A percentile compares a stretch with the other conserved stretches of the same genome.
phyloP scores from a whole-genome alignment of 2,329 filamentous ascomycete species.

The Aspergillus sp. region DNA sequence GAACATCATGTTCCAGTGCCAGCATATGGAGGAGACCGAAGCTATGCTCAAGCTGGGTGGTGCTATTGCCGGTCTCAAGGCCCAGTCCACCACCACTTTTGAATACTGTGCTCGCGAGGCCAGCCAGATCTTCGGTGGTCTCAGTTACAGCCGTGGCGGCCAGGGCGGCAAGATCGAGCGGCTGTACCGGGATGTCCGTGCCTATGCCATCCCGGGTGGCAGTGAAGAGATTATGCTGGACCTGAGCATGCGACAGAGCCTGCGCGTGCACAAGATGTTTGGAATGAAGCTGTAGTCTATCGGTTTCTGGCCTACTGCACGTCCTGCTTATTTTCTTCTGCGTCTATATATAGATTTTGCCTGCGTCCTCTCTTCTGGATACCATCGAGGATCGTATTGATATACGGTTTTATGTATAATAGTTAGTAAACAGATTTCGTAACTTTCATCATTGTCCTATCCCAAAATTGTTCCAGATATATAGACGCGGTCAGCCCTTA shows the following conservation, averaged over 20 bases:
- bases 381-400: neutral
- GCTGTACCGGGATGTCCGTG: constrained; percentile 87
- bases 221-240: constrained; percentile 99
- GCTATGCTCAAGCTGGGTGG: constrained; percentile 94
- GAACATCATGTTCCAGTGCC: constrained; percentile 85
- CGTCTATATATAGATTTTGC: constrained; percentile 3
- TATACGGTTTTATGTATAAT: neutral
- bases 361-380: neutral
- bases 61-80: constrained; percentile 87
- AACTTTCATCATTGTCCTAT: too few species aligned
- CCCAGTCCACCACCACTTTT: constrained; percentile 86
- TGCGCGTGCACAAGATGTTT: constrained; percentile 80
- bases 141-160: constrained; percentile 85
- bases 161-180: constrained; percentile 94
- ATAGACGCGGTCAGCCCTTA: too few species aligned
- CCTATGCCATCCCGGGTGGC: constrained; percentile 92
- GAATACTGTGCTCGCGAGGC: constrained; percentile 97
- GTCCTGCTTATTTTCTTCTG: constrained; percentile 1
- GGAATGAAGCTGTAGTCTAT: constrained; percentile 80
- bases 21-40: constrained; percentile 87
- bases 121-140: constrained; percentile 91
- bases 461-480: too few species aligned
- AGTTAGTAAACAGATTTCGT: neutral
- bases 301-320: constrained; percentile 2
- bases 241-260: constrained; percentile 80